Conservation (phyloP, 768 basidiomycete species). For the Phlebiopsis flavidoalba region DNA sequence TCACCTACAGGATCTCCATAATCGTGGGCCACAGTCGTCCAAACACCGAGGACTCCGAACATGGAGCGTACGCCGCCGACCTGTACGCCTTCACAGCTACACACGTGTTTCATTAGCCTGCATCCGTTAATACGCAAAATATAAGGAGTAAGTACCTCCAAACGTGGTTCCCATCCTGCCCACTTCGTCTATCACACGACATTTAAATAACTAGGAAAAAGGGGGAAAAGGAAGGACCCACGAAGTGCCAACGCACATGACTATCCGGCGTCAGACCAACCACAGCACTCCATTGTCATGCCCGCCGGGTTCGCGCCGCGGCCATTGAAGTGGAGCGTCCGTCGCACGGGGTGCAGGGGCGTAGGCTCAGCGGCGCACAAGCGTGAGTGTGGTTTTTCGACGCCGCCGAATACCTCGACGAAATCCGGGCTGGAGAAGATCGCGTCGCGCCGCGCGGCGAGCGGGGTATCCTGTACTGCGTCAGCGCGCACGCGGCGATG, state of each 20-base stretch:
- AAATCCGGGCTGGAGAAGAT: conserved; percentile 28
- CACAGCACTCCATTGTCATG: conserved; percentile 42
- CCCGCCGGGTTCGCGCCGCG: conserved; percentile 40
- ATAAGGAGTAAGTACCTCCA: conserved; percentile 14
- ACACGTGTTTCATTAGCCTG: neutral
- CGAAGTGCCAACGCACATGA: conserved; percentile 60
- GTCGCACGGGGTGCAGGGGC: conserved; percentile 43
- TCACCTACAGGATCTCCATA: conserved; percentile 42
- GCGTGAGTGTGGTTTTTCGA: conserved; percentile 41
- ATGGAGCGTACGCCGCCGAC: conserved; percentile 55
- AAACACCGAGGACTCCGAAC: conserved; percentile 52
- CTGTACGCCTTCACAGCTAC: conserved; percentile 58
- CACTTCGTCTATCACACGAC: no score
- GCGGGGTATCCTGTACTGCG: neutral
- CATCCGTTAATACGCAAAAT: neutral
- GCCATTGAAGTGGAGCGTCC: conserved; percentile 46
- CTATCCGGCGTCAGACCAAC: conserved; percentile 54
- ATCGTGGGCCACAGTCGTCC: conserved; percentile 48
- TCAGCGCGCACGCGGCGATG: neutral
- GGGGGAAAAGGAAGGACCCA: conserved; percentile 27
- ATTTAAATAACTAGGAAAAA: no score
- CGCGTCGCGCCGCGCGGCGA: no score
- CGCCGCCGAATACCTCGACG: conserved; percentile 45
- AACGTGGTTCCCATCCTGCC: conserved; percentile 30
- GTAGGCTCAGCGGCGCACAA: conserved; percentile 39